Evolutionary conservation across 140 eudicot genomes (phyloP).

Genomic region (Ambrosia hybrid): DNA sequence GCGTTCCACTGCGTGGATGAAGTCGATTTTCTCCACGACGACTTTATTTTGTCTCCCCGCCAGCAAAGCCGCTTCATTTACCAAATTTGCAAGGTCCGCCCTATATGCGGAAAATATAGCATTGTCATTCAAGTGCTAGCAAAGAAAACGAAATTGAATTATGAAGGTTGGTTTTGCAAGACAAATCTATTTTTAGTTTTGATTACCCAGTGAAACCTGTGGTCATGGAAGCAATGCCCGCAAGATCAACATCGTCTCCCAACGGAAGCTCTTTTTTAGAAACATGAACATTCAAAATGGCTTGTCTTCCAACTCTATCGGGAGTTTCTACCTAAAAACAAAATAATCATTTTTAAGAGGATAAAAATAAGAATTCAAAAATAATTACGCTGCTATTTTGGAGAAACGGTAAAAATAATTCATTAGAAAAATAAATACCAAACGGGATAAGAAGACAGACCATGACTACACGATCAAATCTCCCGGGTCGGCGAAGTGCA

Average conservation of each 20-base stretch:
- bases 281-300: constrained; percentile 88
- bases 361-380: neutral
- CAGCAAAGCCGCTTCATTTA: constrained; percentile 97
- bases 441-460: constrained; percentile 45
- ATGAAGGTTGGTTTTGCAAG: constrained; percentile 1
- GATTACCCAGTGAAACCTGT: constrained; percentile 97
- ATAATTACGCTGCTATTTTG: neutral
- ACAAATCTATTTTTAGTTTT: neutral
- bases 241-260: constrained; percentile 75
- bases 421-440: constrained; percentile 19
- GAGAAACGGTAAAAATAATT: neutral
- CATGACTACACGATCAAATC: constrained; percentile 98
- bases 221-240: constrained; percentile 84
- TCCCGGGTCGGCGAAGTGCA: constrained; percentile 98
- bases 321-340: constrained; percentile 85
- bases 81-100: constrained; percentile 98
- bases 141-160: neutral
- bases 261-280: constrained; percentile 89
- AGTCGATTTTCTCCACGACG: constrained; percentile 79
- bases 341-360: constrained; percentile 7
- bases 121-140: constrained; percentile 17
- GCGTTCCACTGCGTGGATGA: constrained; percentile 93
- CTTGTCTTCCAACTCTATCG: constrained; percentile 87
- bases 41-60: constrained; percentile 82
- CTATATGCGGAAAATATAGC: constrained; percentile 45